A percentile compares a stretch with the other conserved stretches of the same genome.
Conservation (phyloP, 2,329 filamentous ascomycete genomes). For the Fusarium circinatum region DNA sequence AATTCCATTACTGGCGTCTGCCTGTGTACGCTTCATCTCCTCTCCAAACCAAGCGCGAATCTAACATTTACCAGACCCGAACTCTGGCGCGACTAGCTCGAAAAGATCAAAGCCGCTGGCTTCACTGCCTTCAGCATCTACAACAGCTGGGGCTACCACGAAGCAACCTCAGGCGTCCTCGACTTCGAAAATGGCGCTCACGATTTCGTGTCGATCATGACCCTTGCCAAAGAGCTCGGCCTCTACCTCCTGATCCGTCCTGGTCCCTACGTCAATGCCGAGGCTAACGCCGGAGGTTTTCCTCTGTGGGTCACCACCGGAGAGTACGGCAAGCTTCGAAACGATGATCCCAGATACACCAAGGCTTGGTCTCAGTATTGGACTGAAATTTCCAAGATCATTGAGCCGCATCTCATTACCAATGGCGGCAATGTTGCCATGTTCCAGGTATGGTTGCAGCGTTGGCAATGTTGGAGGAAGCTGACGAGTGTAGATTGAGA, state of each 20-base stretch:
- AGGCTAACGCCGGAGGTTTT: conserved; percentile 70
- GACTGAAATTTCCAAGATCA: conserved; percentile 59
- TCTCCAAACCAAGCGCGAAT: rapidly evolving
- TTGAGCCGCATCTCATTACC: conserved; percentile 64
- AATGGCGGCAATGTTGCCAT: conserved; percentile 66
- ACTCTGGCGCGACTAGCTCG: conserved; percentile 54
- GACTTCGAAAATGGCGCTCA: conserved; percentile 51
- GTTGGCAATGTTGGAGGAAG: rapidly evolving
- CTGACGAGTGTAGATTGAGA: conserved; percentile 56
- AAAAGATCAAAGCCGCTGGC: conserved; percentile 56
- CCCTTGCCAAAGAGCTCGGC: conserved; percentile 57
- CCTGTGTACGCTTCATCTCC: conserved; percentile 48
- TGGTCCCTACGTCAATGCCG: conserved; percentile 72
- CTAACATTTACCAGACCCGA: conserved; percentile 37
- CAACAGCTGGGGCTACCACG: conserved; percentile 55
- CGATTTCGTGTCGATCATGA: conserved; percentile 60
- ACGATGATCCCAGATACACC: conserved; percentile 63
- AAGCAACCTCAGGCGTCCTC: conserved; percentile 46
- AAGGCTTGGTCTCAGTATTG: conserved; percentile 66
- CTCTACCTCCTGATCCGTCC: conserved; percentile 60
- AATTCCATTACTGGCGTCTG: conserved; percentile 57
- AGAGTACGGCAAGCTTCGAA: conserved; percentile 62
- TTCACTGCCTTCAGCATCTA: conserved; percentile 58
- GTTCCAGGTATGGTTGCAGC: conserved; percentile 48
- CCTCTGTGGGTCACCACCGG: conserved; percentile 72